These are phyloP conservation scores for Plicaturopsis crispa DNA, from an alignment of 768 basidiomycete species.

Conservation along the genomic window DNA sequence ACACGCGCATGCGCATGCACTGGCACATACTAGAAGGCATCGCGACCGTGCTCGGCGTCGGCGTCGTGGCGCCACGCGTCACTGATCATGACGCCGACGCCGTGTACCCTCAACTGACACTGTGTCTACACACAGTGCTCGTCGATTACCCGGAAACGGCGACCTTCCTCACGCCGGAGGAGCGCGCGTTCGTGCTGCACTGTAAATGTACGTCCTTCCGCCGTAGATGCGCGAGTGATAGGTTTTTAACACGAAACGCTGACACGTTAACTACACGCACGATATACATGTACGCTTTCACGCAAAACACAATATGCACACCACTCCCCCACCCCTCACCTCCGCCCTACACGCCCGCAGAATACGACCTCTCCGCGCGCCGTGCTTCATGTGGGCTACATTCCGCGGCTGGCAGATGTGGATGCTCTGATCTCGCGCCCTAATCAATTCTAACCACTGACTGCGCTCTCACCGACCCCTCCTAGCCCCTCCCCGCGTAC, in stretches of 20 bases:
- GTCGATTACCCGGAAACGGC: slow-evolving; percentile 58
- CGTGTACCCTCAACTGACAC: neutral
- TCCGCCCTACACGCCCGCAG: too few species aligned
- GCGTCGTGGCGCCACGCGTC: slow-evolving; percentile 44
- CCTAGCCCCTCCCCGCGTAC: neutral
- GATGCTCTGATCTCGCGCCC: slow-evolving; percentile 52
- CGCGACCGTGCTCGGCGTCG: slow-evolving; percentile 50
- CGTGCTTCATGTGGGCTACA: too few species aligned
- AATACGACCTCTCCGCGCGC: too few species aligned
- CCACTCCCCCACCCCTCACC: too few species aligned
- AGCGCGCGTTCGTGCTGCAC: slow-evolving; percentile 45
- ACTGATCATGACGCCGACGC: too few species aligned
- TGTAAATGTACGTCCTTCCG: slow-evolving; percentile 48
- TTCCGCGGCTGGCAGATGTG: slow-evolving; percentile 64
- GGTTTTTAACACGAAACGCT: too few species aligned
- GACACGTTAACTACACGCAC: too few species aligned
- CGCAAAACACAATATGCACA: too few species aligned
- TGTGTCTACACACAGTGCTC: slow-evolving; percentile 37
- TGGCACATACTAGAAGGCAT: slow-evolving; percentile 66
- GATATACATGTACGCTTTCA: too few species aligned
- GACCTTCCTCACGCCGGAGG: slow-evolving; percentile 51
- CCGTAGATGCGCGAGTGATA: too few species aligned
- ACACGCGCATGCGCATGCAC: too few species aligned
- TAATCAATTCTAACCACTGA: neutral
- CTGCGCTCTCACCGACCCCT: too few species aligned